A percentile compares a stretch with the other conserved stretches of the same genome.
Conservation (phyloP, 805 yeast species). For the Kluyveromyces lactis region DNA sequence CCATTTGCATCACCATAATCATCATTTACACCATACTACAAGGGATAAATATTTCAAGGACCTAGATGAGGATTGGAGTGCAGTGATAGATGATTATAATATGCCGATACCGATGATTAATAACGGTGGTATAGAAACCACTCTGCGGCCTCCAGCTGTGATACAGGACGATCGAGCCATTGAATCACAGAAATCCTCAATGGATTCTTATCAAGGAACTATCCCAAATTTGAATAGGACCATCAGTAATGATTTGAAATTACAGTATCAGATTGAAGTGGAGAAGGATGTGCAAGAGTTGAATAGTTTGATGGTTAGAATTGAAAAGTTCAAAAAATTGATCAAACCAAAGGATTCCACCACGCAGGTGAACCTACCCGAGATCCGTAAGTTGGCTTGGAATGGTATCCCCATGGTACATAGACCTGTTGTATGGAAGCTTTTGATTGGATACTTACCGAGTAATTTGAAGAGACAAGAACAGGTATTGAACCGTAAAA, state of each 20-base stretch:
- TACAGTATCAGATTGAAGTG: slow-evolving; percentile 21
- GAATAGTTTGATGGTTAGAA: slow-evolving; percentile 53
- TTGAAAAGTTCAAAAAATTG: slow-evolving; percentile 57
- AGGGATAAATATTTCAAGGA: slow-evolving; percentile 46
- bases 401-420: slow-evolving; percentile 82
- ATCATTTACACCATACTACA: slow-evolving; percentile 15
- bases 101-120: slow-evolving; percentile 27
- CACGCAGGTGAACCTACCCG: slow-evolving; percentile 52
- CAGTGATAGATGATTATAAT: slow-evolving; percentile 45
- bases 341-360: slow-evolving; percentile 40
- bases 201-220: slow-evolving; percentile 10
- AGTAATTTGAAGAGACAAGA: slow-evolving; percentile 71
- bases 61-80: slow-evolving; percentile 91
- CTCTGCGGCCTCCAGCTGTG: slow-evolving; percentile 6
- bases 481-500: slow-evolving; percentile 62
- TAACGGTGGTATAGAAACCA: slow-evolving; percentile 23
- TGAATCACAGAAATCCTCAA: slow-evolving; percentile 4
- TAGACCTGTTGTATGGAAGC: slow-evolving; percentile 83
- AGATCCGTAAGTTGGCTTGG: slow-evolving; percentile 79
- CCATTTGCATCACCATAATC: slow-evolving; percentile 4
- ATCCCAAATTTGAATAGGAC: slow-evolving; percentile 21
- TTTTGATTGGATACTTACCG: slow-evolving; percentile 83
- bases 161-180: background rate
- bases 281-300: slow-evolving; percentile 34
- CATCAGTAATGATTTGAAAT: slow-evolving; percentile 15